A percentile compares a stretch with the other conserved stretches of the same genome.
Conservation (phyloP, 2,329 filamentous ascomycete genomes). For the Ilyonectria sp. region DNA sequence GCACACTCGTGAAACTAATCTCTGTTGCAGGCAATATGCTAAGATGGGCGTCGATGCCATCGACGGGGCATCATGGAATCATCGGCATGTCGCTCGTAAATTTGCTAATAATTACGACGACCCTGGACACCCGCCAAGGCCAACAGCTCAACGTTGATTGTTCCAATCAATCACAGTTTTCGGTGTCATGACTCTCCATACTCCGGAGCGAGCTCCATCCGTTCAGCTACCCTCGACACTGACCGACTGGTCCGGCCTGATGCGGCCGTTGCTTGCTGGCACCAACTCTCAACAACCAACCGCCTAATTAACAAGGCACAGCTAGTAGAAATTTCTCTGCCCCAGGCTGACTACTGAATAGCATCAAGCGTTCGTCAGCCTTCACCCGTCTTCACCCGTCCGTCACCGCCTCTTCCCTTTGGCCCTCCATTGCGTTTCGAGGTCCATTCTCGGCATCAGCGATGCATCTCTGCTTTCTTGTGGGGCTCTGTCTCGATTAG, state of each 20-base stretch:
- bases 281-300: slow-evolving; percentile 12
- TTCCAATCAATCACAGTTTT: background rate
- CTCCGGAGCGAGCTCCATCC: background rate
- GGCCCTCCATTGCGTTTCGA: slow-evolving; percentile 18
- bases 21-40: slow-evolving; percentile 20
- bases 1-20: slow-evolving; percentile 30
- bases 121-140: background rate
- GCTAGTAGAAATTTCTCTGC: slow-evolving; percentile 8
- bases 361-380: slow-evolving; percentile 9
- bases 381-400: slow-evolving; percentile 19
- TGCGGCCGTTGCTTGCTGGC: background rate
- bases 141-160: background rate
- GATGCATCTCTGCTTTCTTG: slow-evolving; percentile 22
- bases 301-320: slow-evolving; percentile 12
- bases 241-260: slow-evolving; percentile 1
- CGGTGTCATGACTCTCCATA: background rate
- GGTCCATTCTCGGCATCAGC: slow-evolving; percentile 26
- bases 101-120: background rate
- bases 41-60: slow-evolving; percentile 25
- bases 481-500: slow-evolving; percentile 16
- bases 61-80: slow-evolving; percentile 10
- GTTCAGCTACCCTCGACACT: background rate
- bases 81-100: slow-evolving; percentile 10
- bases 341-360: slow-evolving; percentile 11
- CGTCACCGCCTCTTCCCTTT: slow-evolving; percentile 30